Conservation (phyloP, 2,329 filamentous ascomycete species). For the Aspergillus sp. region DNA sequence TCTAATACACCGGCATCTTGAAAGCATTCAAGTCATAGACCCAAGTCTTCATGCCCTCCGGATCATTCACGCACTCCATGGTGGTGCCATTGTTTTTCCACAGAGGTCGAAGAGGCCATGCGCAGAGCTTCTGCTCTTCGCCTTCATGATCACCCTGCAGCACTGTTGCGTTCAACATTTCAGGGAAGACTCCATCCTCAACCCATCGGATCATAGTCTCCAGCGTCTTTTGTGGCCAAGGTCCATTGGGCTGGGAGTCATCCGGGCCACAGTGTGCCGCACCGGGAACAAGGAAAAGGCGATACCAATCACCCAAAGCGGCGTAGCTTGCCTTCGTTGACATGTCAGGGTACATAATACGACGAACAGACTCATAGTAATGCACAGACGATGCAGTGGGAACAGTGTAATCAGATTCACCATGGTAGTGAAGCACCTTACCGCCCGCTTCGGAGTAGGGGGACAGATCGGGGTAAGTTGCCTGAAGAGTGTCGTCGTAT, state of each 20-base stretch:
- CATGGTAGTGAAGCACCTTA: constrained; percentile 61
- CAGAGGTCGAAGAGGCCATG: constrained; percentile 36
- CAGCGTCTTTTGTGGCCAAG: constrained; percentile 50
- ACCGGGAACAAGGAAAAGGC: constrained; percentile 58
- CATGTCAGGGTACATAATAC: constrained; percentile 51
- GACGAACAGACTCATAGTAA: constrained; percentile 58
- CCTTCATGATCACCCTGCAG: constrained; percentile 31
- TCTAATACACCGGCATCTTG: constrained; percentile 19
- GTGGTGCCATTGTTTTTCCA: constrained; percentile 22
- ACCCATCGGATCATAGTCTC: constrained; percentile 55
- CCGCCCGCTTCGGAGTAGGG: constrained; percentile 53
- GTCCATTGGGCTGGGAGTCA: constrained; percentile 44
- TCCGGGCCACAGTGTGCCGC: constrained; percentile 55
- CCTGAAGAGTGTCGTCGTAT: constrained; percentile 56
- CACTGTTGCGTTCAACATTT: constrained; percentile 46
- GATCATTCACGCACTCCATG: constrained; percentile 16
- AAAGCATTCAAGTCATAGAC: constrained; percentile 15
- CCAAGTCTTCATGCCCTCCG: constrained; percentile 18
- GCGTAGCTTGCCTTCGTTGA: constrained; percentile 41
- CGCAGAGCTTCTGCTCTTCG: constrained; percentile 36
- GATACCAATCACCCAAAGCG: constrained; percentile 57
- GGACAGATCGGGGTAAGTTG: constrained; percentile 56
- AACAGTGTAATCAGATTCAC: constrained; percentile 56
- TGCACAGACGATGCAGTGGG: constrained; percentile 57
- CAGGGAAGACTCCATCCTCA: constrained; percentile 50